phyloP scores from a whole-genome alignment of 2,329 filamentous ascomycete species.

The Zymoseptoria crescenta region DNA sequence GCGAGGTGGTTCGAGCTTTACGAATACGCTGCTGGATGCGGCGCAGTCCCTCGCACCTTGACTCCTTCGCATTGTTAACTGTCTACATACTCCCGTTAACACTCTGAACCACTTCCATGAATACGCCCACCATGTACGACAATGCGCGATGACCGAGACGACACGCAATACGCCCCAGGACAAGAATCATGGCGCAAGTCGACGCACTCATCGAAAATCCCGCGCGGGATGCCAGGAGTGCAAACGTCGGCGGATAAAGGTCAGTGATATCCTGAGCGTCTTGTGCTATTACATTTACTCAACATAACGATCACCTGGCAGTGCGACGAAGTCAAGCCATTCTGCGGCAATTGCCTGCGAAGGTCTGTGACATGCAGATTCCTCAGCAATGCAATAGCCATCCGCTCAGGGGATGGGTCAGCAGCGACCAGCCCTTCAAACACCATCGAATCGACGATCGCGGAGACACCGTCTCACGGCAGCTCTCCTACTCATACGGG shows the following conservation, averaged over 20 bases:
- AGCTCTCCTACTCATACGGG: neutral
- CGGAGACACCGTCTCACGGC: neutral
- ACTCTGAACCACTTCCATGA: neutral
- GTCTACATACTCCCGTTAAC: too few species aligned
- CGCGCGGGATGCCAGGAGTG: constrained; percentile 13
- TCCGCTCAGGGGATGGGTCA: neutral
- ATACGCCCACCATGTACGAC: neutral
- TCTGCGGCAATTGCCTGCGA: constrained; percentile 14
- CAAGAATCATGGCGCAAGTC: too few species aligned
- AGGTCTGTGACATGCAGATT: constrained; percentile 12
- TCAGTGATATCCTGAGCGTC: neutral
- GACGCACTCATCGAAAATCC: constrained; percentile 11
- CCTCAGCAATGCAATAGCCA: neutral
- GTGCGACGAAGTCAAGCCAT: constrained; percentile 18
- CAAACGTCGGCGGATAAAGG: constrained; percentile 15
- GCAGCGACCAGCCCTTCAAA: neutral
- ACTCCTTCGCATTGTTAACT: too few species aligned
- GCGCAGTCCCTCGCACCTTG: too few species aligned
- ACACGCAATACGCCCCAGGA: too few species aligned
- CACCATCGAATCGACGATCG: neutral
- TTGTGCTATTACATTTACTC: neutral
- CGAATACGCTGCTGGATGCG: too few species aligned
- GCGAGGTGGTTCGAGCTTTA: too few species aligned
- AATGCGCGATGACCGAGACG: too few species aligned
- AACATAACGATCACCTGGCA: constrained; percentile 1